Evolutionary conservation across 2,329 filamentous ascomycete species (phyloP), one percentile per base, ranked within the genome.

Genomic region (Aspergillus quadricinctus): DNA sequence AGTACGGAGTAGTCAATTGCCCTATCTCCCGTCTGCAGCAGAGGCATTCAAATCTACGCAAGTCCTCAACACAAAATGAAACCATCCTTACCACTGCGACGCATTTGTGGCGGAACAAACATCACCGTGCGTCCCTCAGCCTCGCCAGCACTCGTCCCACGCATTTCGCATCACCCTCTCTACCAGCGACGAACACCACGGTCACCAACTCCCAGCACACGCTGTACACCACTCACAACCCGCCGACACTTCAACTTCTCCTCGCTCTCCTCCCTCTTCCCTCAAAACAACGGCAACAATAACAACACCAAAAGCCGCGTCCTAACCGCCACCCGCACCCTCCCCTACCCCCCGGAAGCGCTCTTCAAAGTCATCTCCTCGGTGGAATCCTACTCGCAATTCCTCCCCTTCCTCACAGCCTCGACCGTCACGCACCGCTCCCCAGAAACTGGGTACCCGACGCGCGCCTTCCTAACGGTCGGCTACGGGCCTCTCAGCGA

Each of bases 351-450:
- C 0, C 79, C 85, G 31, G 67, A 75, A 4, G 79, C 84, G 1
- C 86, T 99, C 64, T 99, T 94, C 83, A 80, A 81, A 63, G 83
- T 97, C 54, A 92, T 99, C 72, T 86, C 92, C 76, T 91, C 97
- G 74, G 86, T 99, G 62, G 84, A 90, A 73, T 85, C 85, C 61
- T 99, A 99, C 83, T 79, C 82, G 40, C 73, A 80, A 62, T 99
- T 97, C 80, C 84, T 99, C n/a, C 94, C 94, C 10, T 97, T 95
- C 82, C 96, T 93, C 77, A 83, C 84, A 46, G 80, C 80, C 48
- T 92, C 89, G 40, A 82, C 80, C 58, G 91, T 97, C 43, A 96
- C 91, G 1, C 80, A 81, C 57, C 91, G 88, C 83, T 88, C 89
- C 6, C 75, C 57, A 5, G 57, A 48, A 66, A 78, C 71, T 27